Evolutionary conservation across 2,329 filamentous ascomycete genomes (phyloP).

Genomic region (Thielaviopsis euricoi): DNA sequence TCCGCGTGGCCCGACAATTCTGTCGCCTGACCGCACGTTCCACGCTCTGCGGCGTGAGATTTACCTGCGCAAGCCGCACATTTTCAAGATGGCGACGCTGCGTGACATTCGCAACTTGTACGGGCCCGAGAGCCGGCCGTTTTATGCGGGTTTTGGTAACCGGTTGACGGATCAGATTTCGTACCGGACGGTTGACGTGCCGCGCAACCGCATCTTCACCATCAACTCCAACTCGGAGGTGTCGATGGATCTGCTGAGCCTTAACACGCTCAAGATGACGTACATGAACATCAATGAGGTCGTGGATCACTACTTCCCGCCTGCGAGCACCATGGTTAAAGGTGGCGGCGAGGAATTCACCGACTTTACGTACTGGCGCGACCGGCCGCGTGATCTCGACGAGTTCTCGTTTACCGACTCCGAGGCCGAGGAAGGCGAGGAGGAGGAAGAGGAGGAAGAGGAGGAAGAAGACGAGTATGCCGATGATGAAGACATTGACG

Average conservation of each 20-base stretch:
- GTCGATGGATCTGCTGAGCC: conserved; percentile 69
- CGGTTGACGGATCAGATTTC: conserved; percentile 89
- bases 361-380: conserved; percentile 94
- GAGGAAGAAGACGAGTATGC: conserved; percentile 33
- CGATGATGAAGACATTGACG: conserved; percentile 29
- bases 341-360: conserved; percentile 89
- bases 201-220: conserved; percentile 85
- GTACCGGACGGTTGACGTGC: conserved; percentile 91
- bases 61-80: conserved; percentile 88
- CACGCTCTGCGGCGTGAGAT: conserved; percentile 82
- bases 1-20: conserved; percentile 81
- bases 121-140: conserved; percentile 58
- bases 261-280: conserved; percentile 91
- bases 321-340: conserved; percentile 70
- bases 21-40: conserved; percentile 89
- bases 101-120: conserved; percentile 88
- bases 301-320: conserved; percentile 95
- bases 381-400: conserved; percentile 65
- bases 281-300: conserved; percentile 96
- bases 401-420: conserved; percentile 78
- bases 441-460: conserved; percentile 35
- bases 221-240: conserved; percentile 98
- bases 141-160: conserved; percentile 96
- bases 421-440: conserved; percentile 31
- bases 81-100: conserved; percentile 98